A percentile compares a stretch with the other conserved stretches of the same genome.
Evolutionary conservation across 352 stramenopile species (phyloP).

Genomic region (Albugo laibachii): DNA sequence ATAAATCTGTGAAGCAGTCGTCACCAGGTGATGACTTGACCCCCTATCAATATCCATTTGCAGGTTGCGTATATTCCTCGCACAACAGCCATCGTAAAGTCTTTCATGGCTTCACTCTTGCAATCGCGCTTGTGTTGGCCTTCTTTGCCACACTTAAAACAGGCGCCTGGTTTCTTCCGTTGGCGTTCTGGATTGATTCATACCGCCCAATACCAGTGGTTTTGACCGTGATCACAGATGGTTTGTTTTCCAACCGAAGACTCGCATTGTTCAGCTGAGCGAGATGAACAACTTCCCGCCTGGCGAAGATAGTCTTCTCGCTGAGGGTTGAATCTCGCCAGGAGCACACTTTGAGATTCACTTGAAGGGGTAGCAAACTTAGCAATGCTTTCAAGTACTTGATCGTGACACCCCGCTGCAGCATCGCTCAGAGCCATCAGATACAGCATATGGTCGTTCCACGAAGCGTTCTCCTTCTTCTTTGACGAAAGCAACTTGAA

Average conservation of each 20-base stretch:
- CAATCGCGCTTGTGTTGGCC: neutral
- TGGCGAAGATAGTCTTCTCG: neutral
- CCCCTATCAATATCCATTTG: too few species aligned
- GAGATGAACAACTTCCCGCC: constrained; percentile 2
- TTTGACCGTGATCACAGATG: too few species aligned
- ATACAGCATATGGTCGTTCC: neutral
- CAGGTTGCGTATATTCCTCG: too few species aligned
- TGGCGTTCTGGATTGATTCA: neutral
- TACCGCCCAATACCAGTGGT: too few species aligned
- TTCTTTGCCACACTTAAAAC: neutral
- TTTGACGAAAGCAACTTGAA: neutral
- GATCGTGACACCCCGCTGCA: neutral
- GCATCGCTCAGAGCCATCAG: neutral
- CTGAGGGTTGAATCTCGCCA: too few species aligned
- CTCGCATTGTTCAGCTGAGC: too few species aligned
- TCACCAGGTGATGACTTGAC: neutral
- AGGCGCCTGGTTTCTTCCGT: neutral
- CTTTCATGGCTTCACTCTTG: too few species aligned
- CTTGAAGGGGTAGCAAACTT: constrained; percentile 5
- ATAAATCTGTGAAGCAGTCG: neutral
- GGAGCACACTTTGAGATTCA: constrained; percentile 2
- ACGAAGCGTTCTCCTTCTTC: neutral
- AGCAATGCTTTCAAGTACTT: neutral
- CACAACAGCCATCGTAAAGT: too few species aligned
- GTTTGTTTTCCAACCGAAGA: too few species aligned